Evolutionary conservation across 805 yeast species (phyloP).

Genomic region (Pichia eremophila): DNA sequence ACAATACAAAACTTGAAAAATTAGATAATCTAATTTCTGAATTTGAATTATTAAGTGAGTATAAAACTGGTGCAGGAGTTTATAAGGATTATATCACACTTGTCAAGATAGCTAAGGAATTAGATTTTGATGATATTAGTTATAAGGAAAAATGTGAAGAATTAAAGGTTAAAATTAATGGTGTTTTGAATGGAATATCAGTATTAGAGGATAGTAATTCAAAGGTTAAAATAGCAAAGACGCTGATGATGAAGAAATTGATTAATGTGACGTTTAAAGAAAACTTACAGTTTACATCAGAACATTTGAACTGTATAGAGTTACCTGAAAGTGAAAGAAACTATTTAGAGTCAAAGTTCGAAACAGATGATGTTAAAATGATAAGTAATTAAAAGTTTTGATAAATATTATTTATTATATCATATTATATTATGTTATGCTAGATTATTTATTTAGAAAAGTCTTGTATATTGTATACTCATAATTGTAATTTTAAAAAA

Average conservation of each 20-base stretch:
- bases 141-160: slow-evolving; percentile 5
- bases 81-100: slow-evolving; percentile 42
- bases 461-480: neutral
- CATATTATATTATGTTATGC: too few relatives aligned
- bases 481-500: neutral
- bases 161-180: slow-evolving; percentile 23
- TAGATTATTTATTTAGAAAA: neutral
- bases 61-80: slow-evolving; percentile 52
- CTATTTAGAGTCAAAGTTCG: slow-evolving; percentile 18
- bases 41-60: slow-evolving; percentile 37
- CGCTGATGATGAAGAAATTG: slow-evolving; percentile 42
- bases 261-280: slow-evolving; percentile 32
- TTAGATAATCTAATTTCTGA: slow-evolving; percentile 31
- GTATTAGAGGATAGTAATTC: slow-evolving; percentile 28
- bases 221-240: slow-evolving; percentile 39
- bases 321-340: slow-evolving; percentile 38
- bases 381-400: neutral
- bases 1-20: slow-evolving; percentile 12
- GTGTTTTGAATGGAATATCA: slow-evolving; percentile 38
- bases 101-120: slow-evolving; percentile 1
- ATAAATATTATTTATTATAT: neutral
- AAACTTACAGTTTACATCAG: slow-evolving; percentile 21
- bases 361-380: neutral
- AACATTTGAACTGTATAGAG: slow-evolving; percentile 30
- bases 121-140: slow-evolving; percentile 9